Base-by-base conservation (phyloP, 169 alveolate species). In the Eimeria necatrix region DNA sequence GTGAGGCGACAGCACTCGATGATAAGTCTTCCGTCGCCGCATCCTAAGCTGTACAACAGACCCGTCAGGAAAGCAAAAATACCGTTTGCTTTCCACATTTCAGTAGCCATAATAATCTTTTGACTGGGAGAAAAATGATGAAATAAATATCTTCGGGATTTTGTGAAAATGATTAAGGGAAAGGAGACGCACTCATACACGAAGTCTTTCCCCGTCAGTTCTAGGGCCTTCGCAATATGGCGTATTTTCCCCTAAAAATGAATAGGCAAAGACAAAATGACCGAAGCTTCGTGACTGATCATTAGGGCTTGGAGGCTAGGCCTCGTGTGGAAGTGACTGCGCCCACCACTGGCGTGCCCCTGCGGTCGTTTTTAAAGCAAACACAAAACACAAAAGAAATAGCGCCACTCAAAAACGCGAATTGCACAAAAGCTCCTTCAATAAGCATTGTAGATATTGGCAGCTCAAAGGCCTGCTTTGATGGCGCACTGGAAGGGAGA, bases 11-110 rank as follows among this genome's bases (percentile, higher is more conserved):
- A 22, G 91, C 95, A 91, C 73, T 91, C 95, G 22, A 91, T 53
- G 68, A 91, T 70, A 46, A 91, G 64, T 10, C 95, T 90, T 53
- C 95, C 95, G n/a, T 91, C 95, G 84, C 95, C 95, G 84, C 95
- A 91, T 22, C 95, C 95, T 10, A 91, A 41, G 46, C 95, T 91
- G 89, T 24, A 89, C 26, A 20, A 22, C 24, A 41, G 20, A 20
- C 26, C 53, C 20, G 16, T 22, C 61, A 20, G 26, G n/a, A 49
- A 8, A 26, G 60, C 59, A 51, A n/a, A 80, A 6, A 81, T 8
- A 56, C 24, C 3, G 16, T 7, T 73, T 12, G 48, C 9, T 24
- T 0, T 10, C n/a, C 49, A 73, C n/a, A 73, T n/a, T 68, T 12
- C n/a, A 22, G 56, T 4, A 73, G 49, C 24, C 14, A 4, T 6